These are phyloP conservation scores for Helotiales sp. DNA, from an alignment of 2,329 filamentous ascomycete genomes.

Conservation along the genomic window DNA sequence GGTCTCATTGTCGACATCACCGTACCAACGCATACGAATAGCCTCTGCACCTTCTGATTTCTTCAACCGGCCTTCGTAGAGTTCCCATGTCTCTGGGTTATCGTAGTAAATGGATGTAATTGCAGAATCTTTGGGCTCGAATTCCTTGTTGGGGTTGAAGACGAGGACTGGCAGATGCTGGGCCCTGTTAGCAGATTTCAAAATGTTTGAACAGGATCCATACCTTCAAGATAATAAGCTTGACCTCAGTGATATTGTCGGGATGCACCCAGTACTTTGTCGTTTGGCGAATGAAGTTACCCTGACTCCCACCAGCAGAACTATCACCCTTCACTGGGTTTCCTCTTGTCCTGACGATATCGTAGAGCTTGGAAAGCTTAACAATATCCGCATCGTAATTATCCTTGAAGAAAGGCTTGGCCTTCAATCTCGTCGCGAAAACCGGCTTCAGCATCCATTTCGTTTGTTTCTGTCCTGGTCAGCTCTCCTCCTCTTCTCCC, in stretches of 20 bases:
- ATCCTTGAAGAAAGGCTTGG: conserved; percentile 97
- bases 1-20: conserved; percentile 90
- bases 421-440: conserved; percentile 92
- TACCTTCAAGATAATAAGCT: conserved; percentile 91
- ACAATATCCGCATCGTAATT: conserved; percentile 97
- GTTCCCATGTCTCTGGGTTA: conserved; percentile 88
- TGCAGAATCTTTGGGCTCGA: conserved; percentile 83
- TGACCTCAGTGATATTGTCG: conserved; percentile 97
- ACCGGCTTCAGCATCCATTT: conserved; percentile 90
- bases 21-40: conserved; percentile 95
- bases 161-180: conserved; percentile 91
- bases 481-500: conserved; percentile 2
- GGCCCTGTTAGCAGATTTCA: conserved; percentile 20
- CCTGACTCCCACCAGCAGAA: conserved; percentile 85
- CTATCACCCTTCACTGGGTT: conserved; percentile 92
- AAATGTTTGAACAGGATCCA: not conserved
- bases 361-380: conserved; percentile 92
- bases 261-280: conserved; percentile 99
- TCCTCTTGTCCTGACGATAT: conserved; percentile 88
- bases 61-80: conserved; percentile 92
- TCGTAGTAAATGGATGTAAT: conserved; percentile 99
- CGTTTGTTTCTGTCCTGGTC: conserved; percentile 74
- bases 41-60: conserved; percentile 98
- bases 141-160: conserved; percentile 97
- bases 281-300: conserved; percentile 94